Evolutionary conservation across 2,329 filamentous ascomycete species (phyloP).

Genomic region (Hymenoscyphus infarciens): DNA sequence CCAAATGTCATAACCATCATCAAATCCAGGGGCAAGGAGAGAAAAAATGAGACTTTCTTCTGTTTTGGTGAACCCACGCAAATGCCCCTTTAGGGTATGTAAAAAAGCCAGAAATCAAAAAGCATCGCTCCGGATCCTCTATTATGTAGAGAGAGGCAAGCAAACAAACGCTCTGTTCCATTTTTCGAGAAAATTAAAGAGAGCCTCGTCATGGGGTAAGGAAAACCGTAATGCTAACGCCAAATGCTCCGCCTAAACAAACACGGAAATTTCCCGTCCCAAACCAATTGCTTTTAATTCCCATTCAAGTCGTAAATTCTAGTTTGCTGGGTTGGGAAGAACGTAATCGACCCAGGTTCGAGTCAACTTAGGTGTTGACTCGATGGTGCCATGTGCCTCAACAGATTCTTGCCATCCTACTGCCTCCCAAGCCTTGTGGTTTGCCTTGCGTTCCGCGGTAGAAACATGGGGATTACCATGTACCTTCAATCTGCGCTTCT

Average conservation of each 20-base stretch:
- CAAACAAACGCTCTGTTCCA: slow-evolving; percentile 8
- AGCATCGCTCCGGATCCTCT: not conserved
- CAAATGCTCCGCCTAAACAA: slow-evolving; percentile 23
- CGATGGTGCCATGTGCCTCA: slow-evolving; percentile 22
- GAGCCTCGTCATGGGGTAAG: slow-evolving; percentile 7
- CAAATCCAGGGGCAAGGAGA: not conserved
- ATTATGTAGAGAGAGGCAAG: slow-evolving; percentile 2
- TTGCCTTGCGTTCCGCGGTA: slow-evolving; percentile 29
- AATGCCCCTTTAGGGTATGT: not conserved
- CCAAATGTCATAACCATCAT: not conserved
- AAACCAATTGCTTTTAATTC: slow-evolving; percentile 13
- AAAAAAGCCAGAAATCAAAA: slow-evolving; percentile 14
- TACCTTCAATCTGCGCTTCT: slow-evolving; percentile 45
- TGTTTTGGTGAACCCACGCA: not conserved
- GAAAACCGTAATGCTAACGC: slow-evolving; percentile 23
- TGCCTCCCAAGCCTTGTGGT: slow-evolving; percentile 31
- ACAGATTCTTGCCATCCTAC: slow-evolving; percentile 36
- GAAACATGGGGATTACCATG: slow-evolving; percentile 24
- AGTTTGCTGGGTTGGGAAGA: slow-evolving; percentile 14
- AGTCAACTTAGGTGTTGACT: slow-evolving; percentile 25
- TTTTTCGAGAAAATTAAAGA: slow-evolving; percentile 2
- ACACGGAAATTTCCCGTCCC: slow-evolving; percentile 16
- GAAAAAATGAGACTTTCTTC: not conserved
- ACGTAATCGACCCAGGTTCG: slow-evolving; percentile 31
- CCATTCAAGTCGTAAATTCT: slow-evolving; percentile 14